Base-by-base conservation (phyloP, 805 yeast genomes). In the Hagleromyces aurorensis region DNA sequence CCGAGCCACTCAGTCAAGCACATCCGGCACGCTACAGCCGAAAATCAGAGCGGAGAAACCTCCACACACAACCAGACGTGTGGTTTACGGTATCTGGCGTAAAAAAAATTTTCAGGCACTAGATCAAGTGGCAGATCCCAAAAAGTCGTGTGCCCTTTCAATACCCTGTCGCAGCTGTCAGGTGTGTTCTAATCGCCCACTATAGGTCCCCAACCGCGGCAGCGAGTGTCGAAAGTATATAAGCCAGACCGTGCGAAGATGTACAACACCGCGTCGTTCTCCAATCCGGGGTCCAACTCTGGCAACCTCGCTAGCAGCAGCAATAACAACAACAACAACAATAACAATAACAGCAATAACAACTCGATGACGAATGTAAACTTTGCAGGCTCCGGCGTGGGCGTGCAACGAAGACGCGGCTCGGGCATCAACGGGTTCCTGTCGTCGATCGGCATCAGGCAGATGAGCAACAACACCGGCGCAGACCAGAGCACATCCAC, bases 371-470 rank as follows among this genome's bases (percentile, higher is more conserved):
- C n/a, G n/a, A n/a, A n/a, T n/a, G n/a, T n/a, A n/a, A n/a, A n/a
- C n/a, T n/a, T n/a, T n/a, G n/a, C n/a, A n/a, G n/a, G n/a, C n/a
- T n/a, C 25, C 18, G 19, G 31, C 7, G 16, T 16, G n/a, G n/a
- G n/a, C n/a, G n/a, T n/a, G 10, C 30, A 25, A 22, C 37, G 49
- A 25, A 40, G 49, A 19, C 38, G 52, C 16, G 51, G 49, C 11
- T 45, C 55, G 3, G 48, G 55, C 15, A 40, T 50, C 25, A 48
- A 44, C 20, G 42, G 50, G 13, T 27, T 51, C 14, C 29, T 51
- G 25, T 49, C 41, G 29, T 43, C 52, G 5, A 50, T 52, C 33
- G 58, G 58, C 4, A 47, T 51, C 13, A 48, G 56, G 29, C 52
- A 38, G 22, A 38, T 25, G 15, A 20, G 21, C 20, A 34, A 23